Conservation (phyloP, 2,329 filamentous ascomycete species). For the Arthroderma sp. region DNA sequence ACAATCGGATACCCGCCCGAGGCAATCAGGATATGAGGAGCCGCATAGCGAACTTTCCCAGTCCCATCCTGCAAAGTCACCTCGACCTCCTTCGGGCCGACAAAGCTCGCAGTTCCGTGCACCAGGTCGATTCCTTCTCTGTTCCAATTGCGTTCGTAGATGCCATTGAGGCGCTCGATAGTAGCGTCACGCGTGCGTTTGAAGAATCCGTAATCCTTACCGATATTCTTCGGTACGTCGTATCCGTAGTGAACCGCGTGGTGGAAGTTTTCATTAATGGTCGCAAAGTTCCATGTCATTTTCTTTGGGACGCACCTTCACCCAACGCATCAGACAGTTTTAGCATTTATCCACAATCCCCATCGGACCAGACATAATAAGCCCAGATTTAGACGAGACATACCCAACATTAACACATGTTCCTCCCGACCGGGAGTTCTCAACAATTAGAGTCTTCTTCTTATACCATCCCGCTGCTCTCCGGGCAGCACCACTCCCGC, state of each 20-base stretch:
- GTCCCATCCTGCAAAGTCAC: slow-evolving; percentile 30
- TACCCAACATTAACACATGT: slow-evolving; percentile 43
- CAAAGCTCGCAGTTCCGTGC: slow-evolving; percentile 35
- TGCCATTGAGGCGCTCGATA: slow-evolving; percentile 33
- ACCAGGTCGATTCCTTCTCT: slow-evolving; percentile 38
- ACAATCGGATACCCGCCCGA: slow-evolving; percentile 35
- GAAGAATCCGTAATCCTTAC: slow-evolving; percentile 34
- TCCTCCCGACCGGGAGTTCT: slow-evolving; percentile 36
- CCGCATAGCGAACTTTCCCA: slow-evolving; percentile 27
- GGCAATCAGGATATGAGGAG: slow-evolving; percentile 37
- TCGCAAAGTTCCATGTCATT: slow-evolving; percentile 40
- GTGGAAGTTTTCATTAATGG: slow-evolving; percentile 35
- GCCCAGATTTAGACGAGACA: slow-evolving; percentile 10
- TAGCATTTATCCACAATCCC: not conserved
- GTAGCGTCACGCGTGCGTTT: slow-evolving; percentile 35
- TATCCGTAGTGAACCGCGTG: slow-evolving; percentile 36
- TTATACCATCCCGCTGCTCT: slow-evolving; percentile 40
- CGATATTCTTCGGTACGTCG: slow-evolving; percentile 29
- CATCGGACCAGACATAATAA: not conserved
- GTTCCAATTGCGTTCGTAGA: slow-evolving; percentile 38
- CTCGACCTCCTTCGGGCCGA: slow-evolving; percentile 32
- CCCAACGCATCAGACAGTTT: not conserved
- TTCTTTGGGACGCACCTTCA: slow-evolving; percentile 41
- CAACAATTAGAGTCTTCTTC: slow-evolving; percentile 38
- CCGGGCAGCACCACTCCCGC: slow-evolving; percentile 37